Conservation (phyloP, 2,329 filamentous ascomycete species). For the Lachnellula suecica region DNA sequence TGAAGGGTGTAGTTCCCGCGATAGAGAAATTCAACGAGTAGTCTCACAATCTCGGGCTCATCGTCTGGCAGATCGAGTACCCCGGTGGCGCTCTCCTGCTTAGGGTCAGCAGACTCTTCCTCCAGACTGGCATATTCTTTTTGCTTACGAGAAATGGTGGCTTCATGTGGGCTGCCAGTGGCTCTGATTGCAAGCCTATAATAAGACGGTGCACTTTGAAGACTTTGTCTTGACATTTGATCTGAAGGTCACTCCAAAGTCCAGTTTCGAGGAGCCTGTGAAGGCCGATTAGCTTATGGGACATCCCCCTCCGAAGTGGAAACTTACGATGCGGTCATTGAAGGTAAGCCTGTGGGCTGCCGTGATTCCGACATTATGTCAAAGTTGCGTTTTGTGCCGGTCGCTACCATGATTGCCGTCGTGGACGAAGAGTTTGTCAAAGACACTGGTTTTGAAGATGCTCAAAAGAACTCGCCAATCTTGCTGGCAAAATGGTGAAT, state of each 20-base stretch:
- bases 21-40: conserved; percentile 78
- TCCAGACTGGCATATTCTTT: not conserved
- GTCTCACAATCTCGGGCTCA: conserved; percentile 68
- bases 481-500: not conserved
- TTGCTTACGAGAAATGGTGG: not conserved
- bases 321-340: not conserved
- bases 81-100: not conserved
- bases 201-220: conserved; percentile 19
- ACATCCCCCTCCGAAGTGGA: not conserved
- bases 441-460: not conserved
- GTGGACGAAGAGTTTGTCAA: not conserved
- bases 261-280: not conserved
- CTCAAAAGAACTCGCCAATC: not conserved
- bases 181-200: conserved; percentile 20
- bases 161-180: conserved; percentile 15
- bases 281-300: not conserved
- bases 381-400: not conserved
- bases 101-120: not conserved
- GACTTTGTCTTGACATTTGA: conserved; percentile 13
- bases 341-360: not conserved
- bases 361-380: not conserved
- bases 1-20: not conserved
- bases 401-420: not conserved
- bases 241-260: conserved; percentile 16
- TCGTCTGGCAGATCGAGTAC: conserved; percentile 62